Evolutionary conservation across 2,329 filamentous ascomycete genomes (phyloP).

Genomic region (Nectriaceae sp.): DNA sequence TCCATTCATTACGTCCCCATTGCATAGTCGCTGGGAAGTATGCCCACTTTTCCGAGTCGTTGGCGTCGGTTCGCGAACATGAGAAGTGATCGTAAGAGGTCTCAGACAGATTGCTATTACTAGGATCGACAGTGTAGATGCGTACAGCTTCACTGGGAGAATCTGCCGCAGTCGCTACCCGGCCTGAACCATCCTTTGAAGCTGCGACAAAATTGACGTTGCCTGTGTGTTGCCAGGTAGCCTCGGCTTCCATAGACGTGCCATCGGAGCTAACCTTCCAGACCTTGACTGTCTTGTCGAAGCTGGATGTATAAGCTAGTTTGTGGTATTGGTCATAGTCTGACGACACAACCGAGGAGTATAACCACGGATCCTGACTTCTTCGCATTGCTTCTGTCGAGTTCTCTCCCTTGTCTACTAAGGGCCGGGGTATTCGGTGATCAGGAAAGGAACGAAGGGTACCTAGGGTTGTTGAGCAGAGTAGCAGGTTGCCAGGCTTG

Average conservation of each 20-base stretch:
- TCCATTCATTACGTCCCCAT: conserved; percentile 47
- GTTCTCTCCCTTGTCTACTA: conserved; percentile 56
- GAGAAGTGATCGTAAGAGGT: conserved; percentile 43
- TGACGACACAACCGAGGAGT: conserved; percentile 63
- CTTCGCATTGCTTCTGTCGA: conserved; percentile 56
- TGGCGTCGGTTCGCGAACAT: conserved; percentile 40
- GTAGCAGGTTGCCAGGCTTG: conserved; percentile 61
- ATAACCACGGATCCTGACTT: conserved; percentile 64
- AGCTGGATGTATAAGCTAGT: conserved; percentile 60
- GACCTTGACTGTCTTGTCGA: conserved; percentile 62
- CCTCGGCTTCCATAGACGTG: conserved; percentile 41
- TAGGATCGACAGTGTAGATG: conserved; percentile 52
- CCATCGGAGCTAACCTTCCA: conserved; percentile 49
- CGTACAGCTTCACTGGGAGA: conserved; percentile 55
- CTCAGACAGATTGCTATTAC: conserved; percentile 35
- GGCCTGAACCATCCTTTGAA: conserved; percentile 48
- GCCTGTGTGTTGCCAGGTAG: conserved; percentile 57
- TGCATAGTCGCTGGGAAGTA: conserved; percentile 65
- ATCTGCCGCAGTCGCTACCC: conserved; percentile 62
- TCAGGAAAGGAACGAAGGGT: conserved; percentile 54
- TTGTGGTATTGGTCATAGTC: conserved; percentile 51
- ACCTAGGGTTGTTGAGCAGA: conserved; percentile 50
- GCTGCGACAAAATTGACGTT: conserved; percentile 65
- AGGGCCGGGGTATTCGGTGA: conserved; percentile 57
- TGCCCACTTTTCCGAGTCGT: conserved; percentile 53